Evolutionary conservation across 1,139 yeast species (phyloP), one percentile per base, ranked within the genome.

Genomic region (Lodderomyces theae): DNA sequence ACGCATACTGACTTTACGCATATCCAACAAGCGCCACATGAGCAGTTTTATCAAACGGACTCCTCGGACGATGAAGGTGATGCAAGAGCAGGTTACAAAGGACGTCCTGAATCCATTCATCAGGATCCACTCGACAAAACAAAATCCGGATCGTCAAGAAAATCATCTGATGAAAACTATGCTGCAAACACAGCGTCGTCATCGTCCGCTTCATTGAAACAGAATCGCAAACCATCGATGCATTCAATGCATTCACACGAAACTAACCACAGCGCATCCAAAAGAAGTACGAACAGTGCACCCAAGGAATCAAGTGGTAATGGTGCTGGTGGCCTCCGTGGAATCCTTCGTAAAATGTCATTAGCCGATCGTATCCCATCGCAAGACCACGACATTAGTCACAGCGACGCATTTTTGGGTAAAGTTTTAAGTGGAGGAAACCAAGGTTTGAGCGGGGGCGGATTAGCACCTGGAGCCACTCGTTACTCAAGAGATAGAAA

Each of bases 391-490:
- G 51, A 50, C 40, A 42, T 51, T 2, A 54, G 69, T 2, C 51
- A 52, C 3, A 58, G 67, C 5, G 76, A 72, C 42, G 60, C 74
- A 0, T 69, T 72, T 40, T 52, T 72, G 35, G 76, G 75, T 2
- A 53, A 64, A 26, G 66, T 72, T 2, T 50, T 69, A 36, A 52
- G 51, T 25, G 51, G 60, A 39, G 54, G 59, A 8, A 57, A 56
- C 16, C 49, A 50, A 11, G 61, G 69, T 1, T 42, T 66, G 22
- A 52, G 70, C 35, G 74, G 74, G 2, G 76, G 76, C 10, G 77
- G 76, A 0, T 49, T 71, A 46, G 63, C 58, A 0, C 76, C 77
- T 0, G 77, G 76, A 0, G 77, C 72, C 2, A 44, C 65, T 1
- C 50, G 51, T 16, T 33, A 37, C 5, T 49, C 58, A 4, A 42